Percentiles rank a stretch among this genome's conserved stretches.
phyloP scores from a whole-genome alignment of 2,329 filamentous ascomycete species.

The Colletotrichum euphorbiae region DNA sequence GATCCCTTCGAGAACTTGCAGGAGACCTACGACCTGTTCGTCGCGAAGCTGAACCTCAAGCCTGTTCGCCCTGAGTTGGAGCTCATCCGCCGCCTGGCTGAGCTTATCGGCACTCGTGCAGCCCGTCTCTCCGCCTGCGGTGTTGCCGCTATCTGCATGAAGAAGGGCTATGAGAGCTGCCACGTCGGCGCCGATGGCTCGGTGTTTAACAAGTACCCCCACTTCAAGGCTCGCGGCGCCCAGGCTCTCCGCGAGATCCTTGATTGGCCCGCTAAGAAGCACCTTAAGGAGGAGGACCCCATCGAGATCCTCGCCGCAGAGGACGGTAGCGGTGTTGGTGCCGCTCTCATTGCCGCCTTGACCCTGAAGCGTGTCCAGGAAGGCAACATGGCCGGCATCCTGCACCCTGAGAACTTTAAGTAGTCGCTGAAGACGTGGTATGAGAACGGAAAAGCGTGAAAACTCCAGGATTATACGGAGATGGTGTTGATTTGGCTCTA shows the following conservation, averaged over 20 bases:
- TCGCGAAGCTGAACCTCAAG: slow-evolving; percentile 77
- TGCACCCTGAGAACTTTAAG: slow-evolving; percentile 73
- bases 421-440: slow-evolving; percentile 42
- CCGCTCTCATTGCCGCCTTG: slow-evolving; percentile 87
- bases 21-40: slow-evolving; percentile 87
- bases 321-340: slow-evolving; percentile 97
- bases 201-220: slow-evolving; percentile 99
- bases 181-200: slow-evolving; percentile 97
- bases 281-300: slow-evolving; percentile 81
- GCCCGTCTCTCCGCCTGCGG: slow-evolving; percentile 94
- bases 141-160: slow-evolving; percentile 95
- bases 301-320: slow-evolving; percentile 90
- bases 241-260: slow-evolving; percentile 93
- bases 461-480: slow-evolving; percentile 36
- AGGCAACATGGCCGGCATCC: slow-evolving; percentile 72
- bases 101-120: slow-evolving; percentile 94
- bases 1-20: slow-evolving; percentile 96
- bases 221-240: slow-evolving; percentile 95
- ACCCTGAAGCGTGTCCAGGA: slow-evolving; percentile 73
- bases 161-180: slow-evolving; percentile 88
- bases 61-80: slow-evolving; percentile 85
- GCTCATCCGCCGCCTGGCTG: slow-evolving; percentile 87
- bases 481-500: slow-evolving; percentile 35
- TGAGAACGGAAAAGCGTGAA: slow-evolving; percentile 39
- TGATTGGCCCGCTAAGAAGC: slow-evolving; percentile 84